Base-by-base conservation (phyloP, 345 rosid species). In the Syzygium grande region DNA sequence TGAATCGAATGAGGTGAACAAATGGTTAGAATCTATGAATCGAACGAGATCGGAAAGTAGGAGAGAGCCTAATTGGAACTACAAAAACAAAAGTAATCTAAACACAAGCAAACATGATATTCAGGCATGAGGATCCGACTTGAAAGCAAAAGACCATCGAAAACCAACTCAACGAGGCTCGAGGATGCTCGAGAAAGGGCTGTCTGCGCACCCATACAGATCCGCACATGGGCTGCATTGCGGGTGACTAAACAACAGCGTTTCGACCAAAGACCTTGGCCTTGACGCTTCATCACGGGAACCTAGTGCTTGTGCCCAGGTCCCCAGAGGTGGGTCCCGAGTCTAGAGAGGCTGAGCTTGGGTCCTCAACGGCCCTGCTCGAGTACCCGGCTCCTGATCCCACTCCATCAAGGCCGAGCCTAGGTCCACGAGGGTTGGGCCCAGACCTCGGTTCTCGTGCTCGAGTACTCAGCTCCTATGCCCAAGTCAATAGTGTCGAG, bases 261-360 rank as follows among this genome's bases (percentile, higher is more conserved):
- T 25, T 59, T 59, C 15, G 2, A 27, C 30, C 0, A 59, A 1
- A 59, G 65, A 59, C 23, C 16, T 59, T 59, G 16, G 15, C 30
- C 65, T 59, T 25, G 0, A 0, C 15, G n/a, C 30, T 59, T 13
- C 13, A 13, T 13, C 53, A 52, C 16, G 16, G 53, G 16, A 52
- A 23, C 65, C 27, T 27, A 29, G 27, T 0, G 3, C 29, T 59
- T 6, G 29, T 59, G 65, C 65, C 10, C 23, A 25, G 65, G 2
- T 56, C n/a, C 61, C 23, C 4, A 56, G 61, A 2, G 13, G 61
- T 0, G 11, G 0, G n/a, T 9, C n/a, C 0, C 2, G 1, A 56
- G 16, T 59, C 15, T 3, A 59, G 11, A 11, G 29, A 59, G 16
- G 30, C 1, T 11, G 65, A 59, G 65, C 29, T 25, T 59, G 11